Evolutionary conservation across 2,329 filamentous ascomycete species (phyloP), one percentile per base, ranked within the genome.

Genomic region (Venturia oleaginea): DNA sequence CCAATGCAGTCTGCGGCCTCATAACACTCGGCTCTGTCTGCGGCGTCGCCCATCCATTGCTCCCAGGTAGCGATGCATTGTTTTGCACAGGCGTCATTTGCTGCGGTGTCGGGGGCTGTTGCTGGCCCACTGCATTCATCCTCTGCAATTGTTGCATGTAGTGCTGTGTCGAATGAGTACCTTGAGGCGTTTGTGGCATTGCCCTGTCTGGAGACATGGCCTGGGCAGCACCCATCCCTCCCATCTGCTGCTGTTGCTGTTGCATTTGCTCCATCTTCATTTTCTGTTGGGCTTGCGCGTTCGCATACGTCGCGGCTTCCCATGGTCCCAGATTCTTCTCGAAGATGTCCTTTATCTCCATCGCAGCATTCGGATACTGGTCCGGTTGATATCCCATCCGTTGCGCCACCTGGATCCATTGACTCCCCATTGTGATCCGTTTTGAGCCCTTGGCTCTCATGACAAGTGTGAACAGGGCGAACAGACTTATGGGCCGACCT

Each of bases 381-480:
- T 73, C 73, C 60, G 73, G 73, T 13, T 72, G 68, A 51, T 79
- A 77, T n/a, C 75, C 73, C 68, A 81, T 69, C 67, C 75, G 74
- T 30, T 85, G 69, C 0, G 90, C 87, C 64, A 97, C 80, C 61
- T 86, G 83, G 1, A 81, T 79, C 94, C 94, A 97, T 65, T 82
- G 81, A 67, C 91, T 90, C 30, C 80, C 80, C 30, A 83, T 82
- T 0, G 85, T 87, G 3, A 95, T 85, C 66, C 83, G 85, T 69
- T 88, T 89, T 64, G 88, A 94, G 5, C 92, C 92, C 30, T 90
- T 90, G 68, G 84, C 81, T 70, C 89, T 92, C 68, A 87, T 83
- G 1, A 96, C 90, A 0, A 85, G 80, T 66, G 88, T 85, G 74
- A 95, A 97, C 3, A 97, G 80, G 66, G 87, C 83, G 71, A 91